Percentiles rank a stretch among this genome's conserved stretches.
Evolutionary conservation across 257 asterid species (phyloP).

Genomic region (Solanum paucissectum): DNA sequence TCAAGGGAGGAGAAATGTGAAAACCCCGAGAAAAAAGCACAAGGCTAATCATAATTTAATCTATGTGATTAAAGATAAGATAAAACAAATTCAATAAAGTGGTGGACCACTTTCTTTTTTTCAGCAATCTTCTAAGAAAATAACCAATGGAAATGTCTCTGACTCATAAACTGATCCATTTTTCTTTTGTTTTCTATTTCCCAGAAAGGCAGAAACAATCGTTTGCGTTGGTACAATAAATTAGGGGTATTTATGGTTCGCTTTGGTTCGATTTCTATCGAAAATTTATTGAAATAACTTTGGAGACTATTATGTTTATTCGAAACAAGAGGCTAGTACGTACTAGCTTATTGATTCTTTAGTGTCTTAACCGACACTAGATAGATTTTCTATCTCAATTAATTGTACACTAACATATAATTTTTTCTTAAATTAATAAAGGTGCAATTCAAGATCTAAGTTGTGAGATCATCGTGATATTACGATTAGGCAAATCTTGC

Average conservation of each 20-base stretch:
- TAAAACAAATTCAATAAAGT: neutral
- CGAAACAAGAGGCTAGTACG: neutral
- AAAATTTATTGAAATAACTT: neutral
- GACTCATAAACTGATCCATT: neutral
- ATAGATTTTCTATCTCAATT: neutral
- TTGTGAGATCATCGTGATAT: neutral
- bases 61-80: neutral
- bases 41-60: neutral
- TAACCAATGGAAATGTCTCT: too few relatives aligned
- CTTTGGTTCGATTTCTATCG: neutral
- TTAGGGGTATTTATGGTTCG: neutral
- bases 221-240: too few relatives aligned
- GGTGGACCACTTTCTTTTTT: neutral
- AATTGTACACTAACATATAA: neutral
- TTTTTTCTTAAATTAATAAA: neutral
- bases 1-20: neutral
- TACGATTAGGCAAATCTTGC: neutral
- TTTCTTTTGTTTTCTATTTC: neutral
- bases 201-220: neutral
- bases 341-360: neutral
- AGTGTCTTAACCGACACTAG: neutral
- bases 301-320: neutral
- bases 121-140: neutral
- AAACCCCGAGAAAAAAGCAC: neutral
- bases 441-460: neutral